phyloP scores from a whole-genome alignment of 73 alveolate genomes.

The Uronychia binucleata region DNA sequence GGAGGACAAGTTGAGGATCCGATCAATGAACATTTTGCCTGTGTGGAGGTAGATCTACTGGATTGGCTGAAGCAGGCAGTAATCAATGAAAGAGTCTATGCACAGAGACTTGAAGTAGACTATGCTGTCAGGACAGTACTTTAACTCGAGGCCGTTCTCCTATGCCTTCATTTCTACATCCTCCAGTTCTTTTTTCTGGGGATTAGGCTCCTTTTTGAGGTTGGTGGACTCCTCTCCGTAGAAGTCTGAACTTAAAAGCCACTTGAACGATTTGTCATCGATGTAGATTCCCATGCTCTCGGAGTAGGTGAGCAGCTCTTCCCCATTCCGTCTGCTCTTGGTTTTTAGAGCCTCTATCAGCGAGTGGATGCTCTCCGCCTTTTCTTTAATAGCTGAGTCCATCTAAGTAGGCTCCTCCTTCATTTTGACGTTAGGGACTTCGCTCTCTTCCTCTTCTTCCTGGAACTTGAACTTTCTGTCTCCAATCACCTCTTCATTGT shows the following conservation, averaged over 20 bases:
- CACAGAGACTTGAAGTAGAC: slow-evolving; percentile 23
- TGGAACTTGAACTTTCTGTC: neutral
- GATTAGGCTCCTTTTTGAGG: too few relatives aligned
- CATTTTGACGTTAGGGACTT: neutral
- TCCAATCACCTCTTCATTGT: neutral
- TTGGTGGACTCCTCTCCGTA: neutral
- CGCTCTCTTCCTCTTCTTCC: neutral
- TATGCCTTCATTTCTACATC: too few relatives aligned
- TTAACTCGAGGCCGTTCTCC: too few relatives aligned
- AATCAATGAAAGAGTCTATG: slow-evolving; percentile 27
- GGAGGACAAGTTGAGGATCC: slow-evolving; percentile 10
- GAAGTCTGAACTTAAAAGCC: neutral
- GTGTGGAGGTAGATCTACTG: slow-evolving; percentile 8
- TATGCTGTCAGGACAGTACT: too few relatives aligned
- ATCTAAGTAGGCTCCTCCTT: neutral
- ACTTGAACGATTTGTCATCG: slow-evolving; percentile 4
- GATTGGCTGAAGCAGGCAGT: slow-evolving; percentile 19
- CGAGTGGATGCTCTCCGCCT: neutral
- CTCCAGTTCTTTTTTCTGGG: too few relatives aligned
- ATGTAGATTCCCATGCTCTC: slow-evolving; percentile 6
- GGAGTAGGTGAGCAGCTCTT: neutral
- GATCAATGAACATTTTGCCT: slow-evolving; percentile 21
- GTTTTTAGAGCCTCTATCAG: neutral
- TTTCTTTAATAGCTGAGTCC: neutral
- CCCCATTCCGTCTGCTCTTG: neutral